Conservation (phyloP, 345 rosid genomes). For the Boechera stricta region DNA sequence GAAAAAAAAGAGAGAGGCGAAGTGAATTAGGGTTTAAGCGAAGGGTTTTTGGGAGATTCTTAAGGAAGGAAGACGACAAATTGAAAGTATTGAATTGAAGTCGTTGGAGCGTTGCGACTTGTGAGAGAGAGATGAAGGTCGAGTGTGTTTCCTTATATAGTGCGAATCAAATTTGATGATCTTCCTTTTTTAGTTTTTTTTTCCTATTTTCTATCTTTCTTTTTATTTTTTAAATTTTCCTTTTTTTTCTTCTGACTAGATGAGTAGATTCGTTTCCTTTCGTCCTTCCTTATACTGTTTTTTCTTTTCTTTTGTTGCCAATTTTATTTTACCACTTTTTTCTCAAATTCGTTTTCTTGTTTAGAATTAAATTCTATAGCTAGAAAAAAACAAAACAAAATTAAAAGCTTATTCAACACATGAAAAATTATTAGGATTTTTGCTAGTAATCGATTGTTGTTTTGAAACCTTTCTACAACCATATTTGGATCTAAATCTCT, state of each 20-base stretch:
- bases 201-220: too few species aligned
- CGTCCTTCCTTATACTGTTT: not conserved
- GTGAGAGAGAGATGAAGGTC: not conserved
- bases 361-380: too few species aligned
- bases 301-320: not conserved
- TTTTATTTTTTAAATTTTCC: not conserved
- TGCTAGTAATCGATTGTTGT: too few species aligned
- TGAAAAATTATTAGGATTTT: too few species aligned
- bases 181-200: not conserved
- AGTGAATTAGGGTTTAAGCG: conserved; percentile 34
- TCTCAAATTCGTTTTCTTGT: too few species aligned
- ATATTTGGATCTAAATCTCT: too few species aligned
- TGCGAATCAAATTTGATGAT: not conserved
- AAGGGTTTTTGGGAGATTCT: conserved; percentile 35
- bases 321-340: not conserved
- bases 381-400: too few species aligned
- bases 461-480: too few species aligned
- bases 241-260: not conserved
- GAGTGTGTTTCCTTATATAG: conserved; percentile 9
- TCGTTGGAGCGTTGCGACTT: conserved; percentile 14
- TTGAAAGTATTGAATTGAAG: conserved; percentile 15
- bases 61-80: conserved; percentile 29
- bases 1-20: conserved; percentile 22
- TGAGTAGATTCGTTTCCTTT: not conserved
- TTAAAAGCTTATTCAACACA: too few species aligned